Base-by-base conservation (phyloP, 805 yeast genomes). In the Sungouiozyma ichnusensis region DNA sequence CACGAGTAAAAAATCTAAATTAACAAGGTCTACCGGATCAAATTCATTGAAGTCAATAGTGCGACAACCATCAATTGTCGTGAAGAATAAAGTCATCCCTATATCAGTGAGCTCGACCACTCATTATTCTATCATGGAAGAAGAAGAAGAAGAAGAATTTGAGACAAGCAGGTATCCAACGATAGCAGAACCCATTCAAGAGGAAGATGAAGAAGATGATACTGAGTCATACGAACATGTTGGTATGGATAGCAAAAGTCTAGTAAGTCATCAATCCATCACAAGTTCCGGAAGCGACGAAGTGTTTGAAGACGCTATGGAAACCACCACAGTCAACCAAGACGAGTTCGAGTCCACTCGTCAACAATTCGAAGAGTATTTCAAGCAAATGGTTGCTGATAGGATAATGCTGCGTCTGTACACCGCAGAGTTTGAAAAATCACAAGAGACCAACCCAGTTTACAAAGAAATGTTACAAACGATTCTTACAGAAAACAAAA, bases 31-130 rank as follows among this genome's bases (percentile, higher is more conserved):
- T 17, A 39, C 42, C n/a, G 59, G 55, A 9, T 48, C 55, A 3
- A 36, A 38, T 20, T 50, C 61, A 6, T 45, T 59, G 36, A 58
- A 48, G 38, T 47, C 58, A 7, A 39, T 58, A 5, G 53, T 53
- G 4, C 54, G 64, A 45, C 62, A 60, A 44, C 64, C 61, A 7
- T 60, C 64, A 2, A 58, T 60, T 18, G 65, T 60, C 14, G 63
- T 61, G 16, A 58, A 54, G 37, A 61, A 59, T 38, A 58, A 55
- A 44, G 64, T 58, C 3, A 60, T 61, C 17, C 64, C 64, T 29
- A 40, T 60, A 16, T 48, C 63, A 3, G 53, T 55, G 51, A 49
- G 50, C 33, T 24, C 29, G 6, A 7, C 29, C 11, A 24, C 29
- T 24, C 58, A 50, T 18, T 57, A 52, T 33, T 48, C 63, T 11